Percentiles rank a stretch among this genome's conserved stretches.
Evolutionary conservation across 331 rosid species (phyloP).

Genomic region (Rosa hybrid): DNA sequence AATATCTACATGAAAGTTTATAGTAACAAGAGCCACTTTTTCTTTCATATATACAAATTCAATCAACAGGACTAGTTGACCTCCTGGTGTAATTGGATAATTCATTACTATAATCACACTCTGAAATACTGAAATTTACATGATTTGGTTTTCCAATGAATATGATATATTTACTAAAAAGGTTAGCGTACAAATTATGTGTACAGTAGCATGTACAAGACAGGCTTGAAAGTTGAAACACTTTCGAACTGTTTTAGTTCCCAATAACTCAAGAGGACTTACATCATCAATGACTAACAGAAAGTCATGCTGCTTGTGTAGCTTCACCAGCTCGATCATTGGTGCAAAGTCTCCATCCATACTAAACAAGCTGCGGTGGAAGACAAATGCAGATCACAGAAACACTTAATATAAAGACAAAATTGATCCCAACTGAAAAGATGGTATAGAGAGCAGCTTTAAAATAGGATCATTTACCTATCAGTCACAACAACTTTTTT

Average conservation of each 20-base stretch:
- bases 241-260: conserved; percentile 17
- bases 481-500: conserved; percentile 94
- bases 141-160: background rate
- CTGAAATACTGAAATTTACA: background rate
- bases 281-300: conserved; percentile 92
- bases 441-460: conserved; percentile 7
- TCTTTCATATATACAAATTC: background rate
- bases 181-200: conserved; percentile 10
- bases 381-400: conserved; percentile 16
- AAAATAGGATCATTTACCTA: conserved; percentile 48
- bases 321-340: conserved; percentile 68
- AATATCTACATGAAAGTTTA: background rate
- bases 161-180: background rate
- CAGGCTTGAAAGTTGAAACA: background rate
- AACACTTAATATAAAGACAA: background rate
- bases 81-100: background rate
- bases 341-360: conserved; percentile 99
- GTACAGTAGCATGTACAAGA: background rate
- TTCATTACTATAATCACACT: background rate
- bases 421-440: background rate
- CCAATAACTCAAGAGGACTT: conserved; percentile 36
- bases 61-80: background rate
- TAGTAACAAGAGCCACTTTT: background rate
- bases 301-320: conserved; percentile 72
- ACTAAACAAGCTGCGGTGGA: conserved; percentile 84